Evolutionary conservation across 1,284 basidiomycete genomes (phyloP), one percentile per base, ranked within the genome.

Genomic region (Veloporphyrellus conicus): DNA sequence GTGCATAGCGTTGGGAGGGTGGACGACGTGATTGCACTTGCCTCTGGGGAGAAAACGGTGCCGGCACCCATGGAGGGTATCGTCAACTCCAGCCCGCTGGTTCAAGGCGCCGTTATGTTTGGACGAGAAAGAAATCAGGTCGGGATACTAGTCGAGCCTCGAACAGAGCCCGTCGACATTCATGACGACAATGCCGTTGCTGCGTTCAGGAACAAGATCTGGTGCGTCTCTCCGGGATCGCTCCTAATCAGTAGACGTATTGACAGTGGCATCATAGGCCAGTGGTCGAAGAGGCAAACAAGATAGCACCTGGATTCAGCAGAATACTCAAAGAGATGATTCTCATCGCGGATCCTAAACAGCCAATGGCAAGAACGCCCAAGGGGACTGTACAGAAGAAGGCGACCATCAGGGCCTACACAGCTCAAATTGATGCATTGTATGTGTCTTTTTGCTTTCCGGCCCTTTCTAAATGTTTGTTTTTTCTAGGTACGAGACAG

Each of bases 311-410:
- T 1, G 43, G 53, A 6, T 71, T 66, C 29, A 68, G 66, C 20
- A 48, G 64, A 18, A 63, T 73, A 4, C 67, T 63, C 45, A 65
- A 64, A 29, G 66, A 66, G 38, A 61, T 64, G 57, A 60, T 69
- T 23, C 23, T 67, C 14, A 54, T 64, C 15, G 54, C 58, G 1
- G 41, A 47, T 16, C 42, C 47, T 6, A 55, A 58, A 6, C 68
- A 68, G 29, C 62, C 59, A 0, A 53, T 67, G 50, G 43, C 54
- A 16, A 52, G 58, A 2, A 47, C 66, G 0, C 52, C 50, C 1
- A 69, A 68, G 43, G 63, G 60, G 4, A 62, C 64, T 1, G 58
- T 68, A 3, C 50, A 41, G 4, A 55, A 57, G 41, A 68, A 65
- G 40, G 64, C 55, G 6, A 60, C 60, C 3, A 20, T 66, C 19